Conservation (phyloP, 345 rosid genomes). For the Raphanus raphanistrum region DNA sequence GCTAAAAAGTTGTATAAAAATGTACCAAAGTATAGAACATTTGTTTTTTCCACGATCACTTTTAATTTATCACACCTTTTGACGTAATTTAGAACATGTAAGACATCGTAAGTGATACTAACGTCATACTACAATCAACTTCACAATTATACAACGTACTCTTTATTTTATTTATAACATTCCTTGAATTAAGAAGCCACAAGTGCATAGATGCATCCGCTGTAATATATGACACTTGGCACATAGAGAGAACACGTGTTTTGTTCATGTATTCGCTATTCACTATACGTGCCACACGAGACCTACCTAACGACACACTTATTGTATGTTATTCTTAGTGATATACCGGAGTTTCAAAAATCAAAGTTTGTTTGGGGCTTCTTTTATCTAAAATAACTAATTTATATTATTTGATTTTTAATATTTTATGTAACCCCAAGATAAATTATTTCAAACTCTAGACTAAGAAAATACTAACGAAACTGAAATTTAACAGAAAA, state of each 20-base stretch:
- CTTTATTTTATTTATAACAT: not conserved
- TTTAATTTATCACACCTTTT: not conserved
- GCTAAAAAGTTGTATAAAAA: conserved; percentile 11
- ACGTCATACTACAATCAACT: conserved; percentile 1
- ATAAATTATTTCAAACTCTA: not conserved
- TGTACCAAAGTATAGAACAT: not conserved
- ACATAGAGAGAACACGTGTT: conserved; percentile 19
- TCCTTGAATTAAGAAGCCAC: not conserved
- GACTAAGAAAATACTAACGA: not conserved
- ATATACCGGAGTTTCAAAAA: not conserved
- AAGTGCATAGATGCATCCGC: not conserved
- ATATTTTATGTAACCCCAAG: not conserved
- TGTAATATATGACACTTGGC: conserved; percentile 3
- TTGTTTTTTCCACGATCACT: not conserved
- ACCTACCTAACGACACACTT: conserved; percentile 15
- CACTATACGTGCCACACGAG: conserved; percentile 21
- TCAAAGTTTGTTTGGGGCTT: not conserved
- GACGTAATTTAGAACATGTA: not conserved
- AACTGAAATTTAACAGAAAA: not conserved
- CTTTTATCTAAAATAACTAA: not conserved
- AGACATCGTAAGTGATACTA: not conserved
- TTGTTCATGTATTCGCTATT: conserved; percentile 8
- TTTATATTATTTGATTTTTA: not conserved
- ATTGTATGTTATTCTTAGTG: conserved; percentile 3
- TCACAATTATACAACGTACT: not conserved